Evolutionary conservation across 495 filamentous ascomycete genomes (phyloP).

Genomic region (Stereocaulon alpinum): DNA sequence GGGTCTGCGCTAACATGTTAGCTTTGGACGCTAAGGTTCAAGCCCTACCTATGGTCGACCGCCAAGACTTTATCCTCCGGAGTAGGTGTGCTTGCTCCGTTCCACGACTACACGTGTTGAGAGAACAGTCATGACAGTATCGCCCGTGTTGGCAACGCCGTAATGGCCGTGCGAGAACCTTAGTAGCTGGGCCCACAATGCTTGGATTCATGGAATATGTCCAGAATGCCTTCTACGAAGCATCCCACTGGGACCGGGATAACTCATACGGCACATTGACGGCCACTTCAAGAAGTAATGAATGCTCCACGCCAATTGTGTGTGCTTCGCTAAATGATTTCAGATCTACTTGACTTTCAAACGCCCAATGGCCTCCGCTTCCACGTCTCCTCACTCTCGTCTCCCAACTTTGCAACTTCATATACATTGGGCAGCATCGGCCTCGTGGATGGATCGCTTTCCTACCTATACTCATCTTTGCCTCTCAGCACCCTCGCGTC

Average conservation of each 20-base stretch:
- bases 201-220: constrained; percentile 98
- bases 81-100: no score
- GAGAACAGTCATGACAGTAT: no score
- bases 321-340: not conserved
- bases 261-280: constrained; percentile 87
- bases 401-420: constrained; percentile 82
- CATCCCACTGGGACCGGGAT: constrained; percentile 81
- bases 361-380: constrained; percentile 71
- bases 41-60: no score
- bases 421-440: constrained; percentile 79
- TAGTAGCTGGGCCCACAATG: constrained; percentile 41
- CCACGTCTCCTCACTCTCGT: constrained; percentile 75
- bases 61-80: no score
- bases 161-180: constrained; percentile 2
- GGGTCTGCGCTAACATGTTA: no score
- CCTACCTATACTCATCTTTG: constrained; percentile 79
- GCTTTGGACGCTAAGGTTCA: no score
- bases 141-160: not conserved
- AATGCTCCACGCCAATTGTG: not conserved
- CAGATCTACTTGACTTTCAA: constrained; percentile 75
- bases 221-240: constrained; percentile 81
- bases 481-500: constrained; percentile 48
- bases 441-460: constrained; percentile 81
- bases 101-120: no score
- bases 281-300: constrained; percentile 67